A percentile compares a stretch with the other conserved stretches of the same genome.
phyloP scores from a whole-genome alignment of 2,329 filamentous ascomycete genomes.

The Pseudohalonectria lignicola region DNA sequence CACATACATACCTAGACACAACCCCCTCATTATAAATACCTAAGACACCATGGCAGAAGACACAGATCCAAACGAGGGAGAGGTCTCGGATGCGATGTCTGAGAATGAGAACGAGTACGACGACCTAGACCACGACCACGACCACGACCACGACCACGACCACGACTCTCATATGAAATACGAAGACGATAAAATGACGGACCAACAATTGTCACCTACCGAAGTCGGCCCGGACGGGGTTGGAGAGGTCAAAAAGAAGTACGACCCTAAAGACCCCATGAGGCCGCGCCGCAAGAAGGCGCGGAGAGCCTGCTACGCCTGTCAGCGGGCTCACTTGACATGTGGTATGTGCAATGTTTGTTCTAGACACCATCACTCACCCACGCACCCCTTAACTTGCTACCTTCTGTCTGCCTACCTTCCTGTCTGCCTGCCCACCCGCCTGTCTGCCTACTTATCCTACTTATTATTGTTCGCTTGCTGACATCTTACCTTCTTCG shows the following conservation, averaged over 20 bases:
- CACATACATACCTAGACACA: conserved; percentile 28
- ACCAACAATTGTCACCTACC: conserved; percentile 30
- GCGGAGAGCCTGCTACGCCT: conserved; percentile 87
- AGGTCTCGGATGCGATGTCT: conserved; percentile 48
- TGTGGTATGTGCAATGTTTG: conserved; percentile 64
- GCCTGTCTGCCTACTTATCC: no score
- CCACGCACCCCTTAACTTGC: no score
- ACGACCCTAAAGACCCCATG: conserved; percentile 78
- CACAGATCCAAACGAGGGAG: conserved; percentile 38
- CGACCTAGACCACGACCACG: conserved; percentile 40
- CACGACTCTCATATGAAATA: conserved; percentile 33
- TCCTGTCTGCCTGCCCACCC: no score
- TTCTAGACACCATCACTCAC: conserved; percentile 8
- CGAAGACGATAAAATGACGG: conserved; percentile 42
- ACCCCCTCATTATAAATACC: conserved; percentile 23
- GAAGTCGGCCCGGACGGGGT: conserved; percentile 14
- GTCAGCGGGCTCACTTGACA: conserved; percentile 92
- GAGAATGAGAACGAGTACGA: conserved; percentile 48
- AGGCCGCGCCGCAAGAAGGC: conserved; percentile 93
- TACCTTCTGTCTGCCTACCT: no score
- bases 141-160: conserved; percentile 40
- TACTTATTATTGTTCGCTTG: no score
- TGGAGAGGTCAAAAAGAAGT: conserved; percentile 52
- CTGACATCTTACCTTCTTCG: no score
- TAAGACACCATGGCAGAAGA: conserved; percentile 45